Evolutionary conservation across 2,329 filamentous ascomycete genomes (phyloP), one percentile per base, ranked within the genome.

Genomic region (Ophiostoma ips): DNA sequence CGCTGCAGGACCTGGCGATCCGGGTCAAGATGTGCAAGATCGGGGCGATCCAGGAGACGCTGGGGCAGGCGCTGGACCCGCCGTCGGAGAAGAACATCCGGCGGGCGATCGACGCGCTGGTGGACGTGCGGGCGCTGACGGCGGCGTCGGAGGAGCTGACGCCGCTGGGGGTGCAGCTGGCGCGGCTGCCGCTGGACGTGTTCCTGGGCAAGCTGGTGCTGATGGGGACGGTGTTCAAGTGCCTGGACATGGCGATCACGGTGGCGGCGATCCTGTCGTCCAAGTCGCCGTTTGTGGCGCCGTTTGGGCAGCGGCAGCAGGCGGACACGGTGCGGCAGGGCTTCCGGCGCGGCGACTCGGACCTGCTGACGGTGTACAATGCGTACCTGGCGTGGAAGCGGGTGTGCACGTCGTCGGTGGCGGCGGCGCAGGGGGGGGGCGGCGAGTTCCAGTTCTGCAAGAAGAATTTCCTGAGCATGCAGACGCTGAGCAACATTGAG

Each of bases 11-110:
- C 61, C 72, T 98, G 11, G 88, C 94, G 5, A 89, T 98, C 62
- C 81, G 92, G 9, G 89, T 96, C 56, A 98, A 98, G 67, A 95
- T 95, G 43, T 98, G 90, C 71, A 94, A 94, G 61, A 77, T 98
- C 40, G 92, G 92, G 11, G 83, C 87, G 37, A 94, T 96, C 49
- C 90, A 96, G 62, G 79, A 90, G 58, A 95, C 89, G 0, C 72
- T 98, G 10, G 77, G 84, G 19, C 81, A 89, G 63, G 92, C 92
- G 3, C 72, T 98, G 15, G 92, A 98, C 61, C 84, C 90, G 1
- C 92, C 92, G 0, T 89, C 84, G 0, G 74, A 84, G 0, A 94
- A 90, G 68, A 98, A 96, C 58, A 94, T 98, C 45, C 83, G 87
- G 21, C 80, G 90, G 34, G 90, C 92, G 1, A 84, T 98, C 50